phyloP scores from a whole-genome alignment of 169 alveolate genomes.

The Amoebophrya sp. region DNA sequence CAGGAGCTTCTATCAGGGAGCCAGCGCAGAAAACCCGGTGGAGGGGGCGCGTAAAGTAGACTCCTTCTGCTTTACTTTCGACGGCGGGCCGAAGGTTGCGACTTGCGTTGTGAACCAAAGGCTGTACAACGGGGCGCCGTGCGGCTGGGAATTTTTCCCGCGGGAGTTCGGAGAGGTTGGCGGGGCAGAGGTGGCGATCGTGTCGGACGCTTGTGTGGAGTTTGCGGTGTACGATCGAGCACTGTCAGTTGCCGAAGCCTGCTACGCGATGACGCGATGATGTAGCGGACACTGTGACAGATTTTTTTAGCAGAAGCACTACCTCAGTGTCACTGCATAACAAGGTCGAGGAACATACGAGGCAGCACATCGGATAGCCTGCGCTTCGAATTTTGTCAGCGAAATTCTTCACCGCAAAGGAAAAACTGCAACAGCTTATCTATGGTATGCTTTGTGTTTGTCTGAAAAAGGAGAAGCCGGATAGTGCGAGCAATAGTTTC shows the following conservation, averaged over 20 bases:
- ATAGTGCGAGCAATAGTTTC: too few species aligned
- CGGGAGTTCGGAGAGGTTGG: neutral
- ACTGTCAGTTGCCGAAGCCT: neutral
- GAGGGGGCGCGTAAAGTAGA: neutral
- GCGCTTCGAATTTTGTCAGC: too few species aligned
- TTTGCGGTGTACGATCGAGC: neutral
- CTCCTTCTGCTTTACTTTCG: neutral
- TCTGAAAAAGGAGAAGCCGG: too few species aligned
- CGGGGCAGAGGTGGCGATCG: neutral
- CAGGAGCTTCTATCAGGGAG: neutral
- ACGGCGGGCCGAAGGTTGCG: neutral
- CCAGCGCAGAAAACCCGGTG: neutral
- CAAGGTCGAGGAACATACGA: too few species aligned
- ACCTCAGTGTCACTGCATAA: too few species aligned
- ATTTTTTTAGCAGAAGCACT: too few species aligned
- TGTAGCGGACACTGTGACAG: too few species aligned
- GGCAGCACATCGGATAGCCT: too few species aligned
- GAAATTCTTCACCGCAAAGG: too few species aligned
- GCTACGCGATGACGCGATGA: too few species aligned
- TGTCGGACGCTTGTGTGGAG: neutral
- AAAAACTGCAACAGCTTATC: too few species aligned
- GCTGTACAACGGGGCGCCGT: neutral
- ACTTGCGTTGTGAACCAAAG: neutral
- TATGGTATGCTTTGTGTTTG: too few species aligned
- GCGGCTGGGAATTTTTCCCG: neutral